Conservation (phyloP, 2,329 filamentous ascomycete genomes). For the Scleromitrula shiraiana region DNA sequence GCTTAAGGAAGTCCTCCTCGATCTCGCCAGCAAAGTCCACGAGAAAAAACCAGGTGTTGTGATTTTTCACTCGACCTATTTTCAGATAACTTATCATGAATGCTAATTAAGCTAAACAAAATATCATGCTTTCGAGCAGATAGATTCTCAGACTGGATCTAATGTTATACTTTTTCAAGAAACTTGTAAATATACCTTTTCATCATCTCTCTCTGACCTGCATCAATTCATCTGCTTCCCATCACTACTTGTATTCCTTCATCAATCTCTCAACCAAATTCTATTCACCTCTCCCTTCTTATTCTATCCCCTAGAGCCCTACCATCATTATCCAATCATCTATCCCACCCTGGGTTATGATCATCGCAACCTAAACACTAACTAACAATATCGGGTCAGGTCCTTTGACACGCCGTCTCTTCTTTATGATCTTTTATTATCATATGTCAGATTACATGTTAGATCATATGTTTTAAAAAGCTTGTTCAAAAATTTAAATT, state of each 20-base stretch:
- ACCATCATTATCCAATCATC: too few relatives aligned
- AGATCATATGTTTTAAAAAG: too few relatives aligned
- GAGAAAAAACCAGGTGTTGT: background rate
- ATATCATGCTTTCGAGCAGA: background rate
- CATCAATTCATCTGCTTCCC: background rate
- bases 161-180: slow-evolving; percentile 1
- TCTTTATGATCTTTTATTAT: too few relatives aligned
- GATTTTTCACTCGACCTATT: background rate
- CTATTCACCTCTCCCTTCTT: too few relatives aligned
- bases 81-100: background rate
- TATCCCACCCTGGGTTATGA: too few relatives aligned
- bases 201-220: background rate
- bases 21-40: background rate
- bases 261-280: too few relatives aligned
- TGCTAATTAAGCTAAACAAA: background rate
- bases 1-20: background rate
- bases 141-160: background rate
- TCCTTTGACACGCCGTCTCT: too few relatives aligned
- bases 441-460: too few relatives aligned
- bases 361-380: too few relatives aligned
- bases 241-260: too few relatives aligned
- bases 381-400: background rate
- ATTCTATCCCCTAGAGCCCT: too few relatives aligned
- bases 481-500: too few relatives aligned
- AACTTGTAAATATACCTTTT: background rate